Conservation (phyloP, 2,329 filamentous ascomycete species). For the Thelonectria olida region DNA sequence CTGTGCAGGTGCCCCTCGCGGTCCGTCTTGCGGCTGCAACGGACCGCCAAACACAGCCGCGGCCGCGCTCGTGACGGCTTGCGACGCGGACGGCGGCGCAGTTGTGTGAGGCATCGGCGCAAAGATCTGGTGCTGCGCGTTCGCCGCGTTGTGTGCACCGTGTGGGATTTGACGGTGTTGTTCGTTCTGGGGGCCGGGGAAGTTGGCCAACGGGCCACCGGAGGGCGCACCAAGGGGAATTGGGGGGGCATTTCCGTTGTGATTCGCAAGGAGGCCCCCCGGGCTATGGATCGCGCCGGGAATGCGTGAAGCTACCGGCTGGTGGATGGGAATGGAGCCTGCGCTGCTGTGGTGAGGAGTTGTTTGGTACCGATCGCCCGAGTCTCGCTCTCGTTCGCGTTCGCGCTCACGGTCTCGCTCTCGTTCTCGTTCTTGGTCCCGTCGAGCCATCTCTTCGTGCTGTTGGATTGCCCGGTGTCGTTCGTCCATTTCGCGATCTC, state of each 20-base stretch:
- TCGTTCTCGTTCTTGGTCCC: constrained; percentile 56
- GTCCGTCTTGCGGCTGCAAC: constrained; percentile 70
- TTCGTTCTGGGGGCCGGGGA: constrained; percentile 65
- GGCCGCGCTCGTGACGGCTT: constrained; percentile 68
- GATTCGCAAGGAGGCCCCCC: constrained; percentile 83
- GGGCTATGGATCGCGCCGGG: constrained; percentile 89
- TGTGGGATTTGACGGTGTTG: constrained; percentile 62
- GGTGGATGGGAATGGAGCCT: constrained; percentile 89
- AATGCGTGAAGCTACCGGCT: constrained; percentile 87
- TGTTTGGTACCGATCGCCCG: constrained; percentile 73
- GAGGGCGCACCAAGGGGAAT: constrained; percentile 63
- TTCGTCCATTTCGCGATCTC: constrained; percentile 60
- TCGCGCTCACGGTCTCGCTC: constrained; percentile 70
- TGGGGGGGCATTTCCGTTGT: constrained; percentile 67
- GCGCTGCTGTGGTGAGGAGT: constrained; percentile 84
- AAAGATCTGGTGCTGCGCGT: constrained; percentile 65
- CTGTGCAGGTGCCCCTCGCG: constrained; percentile 56
- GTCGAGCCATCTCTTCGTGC: constrained; percentile 57
- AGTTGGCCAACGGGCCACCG: constrained; percentile 56
- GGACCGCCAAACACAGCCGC: constrained; percentile 76
- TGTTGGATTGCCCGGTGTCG: constrained; percentile 57
- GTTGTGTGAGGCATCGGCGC: constrained; percentile 61
- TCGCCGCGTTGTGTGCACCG: constrained; percentile 56
- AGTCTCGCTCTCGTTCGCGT: constrained; percentile 68
- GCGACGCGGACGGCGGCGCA: constrained; percentile 60